phyloP scores from a whole-genome alignment of 768 basidiomycete genomes.

The Lentinula raphanica region DNA sequence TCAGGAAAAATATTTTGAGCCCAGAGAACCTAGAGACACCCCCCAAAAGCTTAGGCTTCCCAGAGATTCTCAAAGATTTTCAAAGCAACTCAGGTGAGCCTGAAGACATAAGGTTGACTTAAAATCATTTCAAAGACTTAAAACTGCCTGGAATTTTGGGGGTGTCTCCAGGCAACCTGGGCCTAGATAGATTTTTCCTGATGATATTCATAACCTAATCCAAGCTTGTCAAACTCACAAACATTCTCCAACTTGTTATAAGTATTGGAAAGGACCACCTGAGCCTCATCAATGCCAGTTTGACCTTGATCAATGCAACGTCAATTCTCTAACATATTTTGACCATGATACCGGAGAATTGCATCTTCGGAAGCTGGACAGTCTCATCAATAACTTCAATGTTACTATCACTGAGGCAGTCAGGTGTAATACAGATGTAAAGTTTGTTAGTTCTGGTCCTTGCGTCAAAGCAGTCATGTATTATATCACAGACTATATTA shows the following conservation, averaged over 20 bases:
- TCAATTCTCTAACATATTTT: slow-evolving; percentile 3
- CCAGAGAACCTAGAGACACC: no score
- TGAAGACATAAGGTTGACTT: no score
- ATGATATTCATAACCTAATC: not conserved
- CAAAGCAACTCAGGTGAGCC: no score
- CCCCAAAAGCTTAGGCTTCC: no score
- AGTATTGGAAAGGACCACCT: slow-evolving; percentile 16
- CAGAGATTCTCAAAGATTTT: no score
- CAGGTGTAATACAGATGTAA: slow-evolving; percentile 13
- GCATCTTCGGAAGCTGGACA: slow-evolving; percentile 19
- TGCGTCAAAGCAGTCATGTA: no score
- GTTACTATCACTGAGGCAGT: slow-evolving; percentile 17
- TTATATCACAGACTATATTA: slow-evolving; percentile 34
- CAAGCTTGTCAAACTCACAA: slow-evolving; percentile 14
- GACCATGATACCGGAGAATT: slow-evolving; percentile 19
- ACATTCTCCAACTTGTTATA: slow-evolving; percentile 24
- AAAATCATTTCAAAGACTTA: no score
- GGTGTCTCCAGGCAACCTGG: no score
- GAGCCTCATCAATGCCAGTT: slow-evolving; percentile 18
- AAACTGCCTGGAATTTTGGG: no score
- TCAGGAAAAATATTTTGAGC: no score
- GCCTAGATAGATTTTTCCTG: no score
- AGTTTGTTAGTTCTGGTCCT: slow-evolving; percentile 19
- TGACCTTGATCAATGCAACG: slow-evolving; percentile 15
- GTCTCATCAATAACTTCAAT: slow-evolving; percentile 27